These are phyloP conservation scores for Circinella umbellata DNA, from an alignment of 371 early-diverging fungal species.

Conservation along the genomic window DNA sequence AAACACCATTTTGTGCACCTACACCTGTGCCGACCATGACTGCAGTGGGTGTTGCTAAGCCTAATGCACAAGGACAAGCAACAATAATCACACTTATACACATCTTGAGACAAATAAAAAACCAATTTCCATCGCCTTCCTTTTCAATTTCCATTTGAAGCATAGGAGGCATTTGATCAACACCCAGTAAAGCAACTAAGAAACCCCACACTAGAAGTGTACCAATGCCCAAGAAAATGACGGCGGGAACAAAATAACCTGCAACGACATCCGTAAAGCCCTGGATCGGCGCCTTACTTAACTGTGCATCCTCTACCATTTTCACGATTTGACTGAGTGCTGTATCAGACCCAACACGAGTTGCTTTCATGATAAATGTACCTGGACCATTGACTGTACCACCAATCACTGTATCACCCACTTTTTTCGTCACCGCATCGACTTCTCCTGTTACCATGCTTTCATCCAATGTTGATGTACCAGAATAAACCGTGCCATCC, in stretches of 20 bases:
- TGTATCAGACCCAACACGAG: constrained; percentile 83
- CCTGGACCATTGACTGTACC: constrained; percentile 93
- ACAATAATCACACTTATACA: constrained; percentile 96
- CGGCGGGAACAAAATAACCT: constrained; percentile 89
- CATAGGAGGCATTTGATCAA: constrained; percentile 56
- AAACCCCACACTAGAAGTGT: constrained; percentile 85
- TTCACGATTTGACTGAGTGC: constrained; percentile 86
- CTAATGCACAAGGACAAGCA: constrained; percentile 97
- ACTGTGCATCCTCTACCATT: constrained; percentile 90
- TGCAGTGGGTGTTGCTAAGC: constrained; percentile 95
- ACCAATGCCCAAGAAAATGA: constrained; percentile 70
- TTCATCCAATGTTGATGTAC: constrained; percentile 92
- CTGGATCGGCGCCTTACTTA: constrained; percentile 87
- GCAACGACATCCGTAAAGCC: constrained; percentile 84
- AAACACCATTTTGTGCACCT: constrained; percentile 88
- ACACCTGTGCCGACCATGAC: constrained; percentile 99
- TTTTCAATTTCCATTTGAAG: constrained; percentile 55
- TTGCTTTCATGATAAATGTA: constrained; percentile 73
- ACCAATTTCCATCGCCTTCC: constrained; percentile 67
- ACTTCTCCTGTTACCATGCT: constrained; percentile 98
- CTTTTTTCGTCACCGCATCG: constrained; percentile 81
- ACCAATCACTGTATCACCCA: constrained; percentile 78
- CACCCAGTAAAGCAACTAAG: constrained; percentile 51
- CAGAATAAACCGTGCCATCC: constrained; percentile 90
- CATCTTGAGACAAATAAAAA: constrained; percentile 85